Evolutionary conservation across 2,329 filamentous ascomycete genomes (phyloP).

Genomic region (Trichoderma semiorbis): DNA sequence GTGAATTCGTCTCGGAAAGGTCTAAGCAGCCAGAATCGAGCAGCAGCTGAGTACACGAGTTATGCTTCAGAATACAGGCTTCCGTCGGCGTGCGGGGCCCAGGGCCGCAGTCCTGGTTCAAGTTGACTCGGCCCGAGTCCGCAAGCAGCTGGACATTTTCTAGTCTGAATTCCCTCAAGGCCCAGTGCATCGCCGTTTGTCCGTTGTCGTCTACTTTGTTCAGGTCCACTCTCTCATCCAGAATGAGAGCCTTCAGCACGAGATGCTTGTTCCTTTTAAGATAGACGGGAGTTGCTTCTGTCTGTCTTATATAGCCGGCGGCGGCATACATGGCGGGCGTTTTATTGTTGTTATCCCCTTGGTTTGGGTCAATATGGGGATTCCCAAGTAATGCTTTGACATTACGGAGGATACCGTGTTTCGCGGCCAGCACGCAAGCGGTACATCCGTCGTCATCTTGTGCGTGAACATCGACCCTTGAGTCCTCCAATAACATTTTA

Average conservation of each 20-base stretch:
- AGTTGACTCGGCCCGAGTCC: background rate
- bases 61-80: background rate
- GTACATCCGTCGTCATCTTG: background rate
- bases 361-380: background rate
- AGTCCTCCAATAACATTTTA: background rate
- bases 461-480: background rate
- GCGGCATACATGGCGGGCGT: background rate
- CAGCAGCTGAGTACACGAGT: background rate
- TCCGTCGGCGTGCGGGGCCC: background rate
- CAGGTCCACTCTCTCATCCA: background rate
- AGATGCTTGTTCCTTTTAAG: background rate
- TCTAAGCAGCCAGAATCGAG: background rate
- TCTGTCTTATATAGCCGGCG: background rate
- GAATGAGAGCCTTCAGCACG: background rate
- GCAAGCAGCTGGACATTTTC: background rate
- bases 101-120: background rate
- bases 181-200: background rate
- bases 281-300: background rate
- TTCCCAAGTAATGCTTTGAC: background rate
- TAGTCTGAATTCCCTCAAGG: background rate
- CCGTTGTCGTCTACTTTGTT: background rate
- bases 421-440: background rate
- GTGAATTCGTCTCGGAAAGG: background rate
- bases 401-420: background rate
- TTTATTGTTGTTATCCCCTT: background rate